Evolutionary conservation across 2,329 filamentous ascomycete genomes (phyloP).

Genomic region (Phialocephala sp.): DNA sequence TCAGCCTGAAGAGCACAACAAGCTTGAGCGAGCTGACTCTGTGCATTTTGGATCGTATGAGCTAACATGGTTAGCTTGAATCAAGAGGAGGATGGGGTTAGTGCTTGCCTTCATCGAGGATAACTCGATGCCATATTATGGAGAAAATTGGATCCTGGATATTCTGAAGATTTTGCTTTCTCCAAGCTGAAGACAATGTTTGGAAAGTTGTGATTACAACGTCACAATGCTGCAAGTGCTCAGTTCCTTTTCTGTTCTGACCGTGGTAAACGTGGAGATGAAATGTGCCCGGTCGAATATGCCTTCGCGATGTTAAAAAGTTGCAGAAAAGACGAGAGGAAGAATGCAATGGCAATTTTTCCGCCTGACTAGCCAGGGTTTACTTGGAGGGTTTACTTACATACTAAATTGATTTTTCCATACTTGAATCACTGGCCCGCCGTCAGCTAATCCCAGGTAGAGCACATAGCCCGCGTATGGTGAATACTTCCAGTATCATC

Average conservation of each 20-base stretch:
- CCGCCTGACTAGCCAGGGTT: too few species aligned
- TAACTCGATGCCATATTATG: conserved; percentile 49
- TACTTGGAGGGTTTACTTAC: conserved; percentile 23
- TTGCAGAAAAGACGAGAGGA: too few species aligned
- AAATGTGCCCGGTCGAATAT: too few species aligned
- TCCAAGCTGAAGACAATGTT: conserved; percentile 50
- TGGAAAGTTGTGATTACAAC: conserved; percentile 56
- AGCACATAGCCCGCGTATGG: too few species aligned
- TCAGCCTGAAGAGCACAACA: conserved; percentile 46
- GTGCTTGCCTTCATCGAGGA: conserved; percentile 52
- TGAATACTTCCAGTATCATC: too few species aligned
- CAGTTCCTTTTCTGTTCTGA: too few species aligned
- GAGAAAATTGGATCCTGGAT: conserved; percentile 39
- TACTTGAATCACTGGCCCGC: too few species aligned
- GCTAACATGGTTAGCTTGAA: neutral
- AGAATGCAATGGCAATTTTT: too few species aligned
- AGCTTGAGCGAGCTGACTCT: conserved; percentile 43
- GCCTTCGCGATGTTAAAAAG: too few species aligned
- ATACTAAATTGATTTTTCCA: conserved; percentile 28
- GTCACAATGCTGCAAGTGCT: conserved; percentile 37
- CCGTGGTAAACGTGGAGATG: too few species aligned
- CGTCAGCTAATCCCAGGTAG: too few species aligned
- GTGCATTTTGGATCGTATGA: conserved; percentile 3
- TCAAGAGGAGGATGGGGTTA: neutral
- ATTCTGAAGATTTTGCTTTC: conserved; percentile 20